These are phyloP conservation scores for Leccinum barrowsii DNA, from an alignment of 768 basidiomycete genomes.

Conservation along the genomic window DNA sequence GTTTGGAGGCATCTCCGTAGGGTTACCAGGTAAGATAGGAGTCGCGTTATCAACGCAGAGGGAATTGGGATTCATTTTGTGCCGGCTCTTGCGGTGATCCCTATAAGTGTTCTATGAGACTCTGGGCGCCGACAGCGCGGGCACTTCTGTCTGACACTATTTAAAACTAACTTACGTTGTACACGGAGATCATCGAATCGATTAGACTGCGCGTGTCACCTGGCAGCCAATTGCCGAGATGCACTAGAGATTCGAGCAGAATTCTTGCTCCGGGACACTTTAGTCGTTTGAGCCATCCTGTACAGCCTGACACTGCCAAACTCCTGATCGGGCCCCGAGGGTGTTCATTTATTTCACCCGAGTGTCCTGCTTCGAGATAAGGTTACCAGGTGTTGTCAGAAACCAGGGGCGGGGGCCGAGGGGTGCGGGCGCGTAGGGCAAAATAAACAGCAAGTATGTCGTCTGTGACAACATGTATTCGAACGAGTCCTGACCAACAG, in stretches of 20 bases:
- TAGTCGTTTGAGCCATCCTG: background rate
- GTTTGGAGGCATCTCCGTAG: constrained; percentile 19
- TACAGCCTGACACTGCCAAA: background rate
- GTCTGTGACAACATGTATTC: too few species aligned
- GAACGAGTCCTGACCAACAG: too few species aligned
- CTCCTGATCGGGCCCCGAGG: background rate
- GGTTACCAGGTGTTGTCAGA: too few species aligned
- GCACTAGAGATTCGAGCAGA: background rate
- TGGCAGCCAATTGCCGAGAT: background rate
- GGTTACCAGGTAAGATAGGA: constrained; percentile 9
- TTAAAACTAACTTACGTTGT: background rate
- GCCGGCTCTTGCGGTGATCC: constrained; percentile 12
- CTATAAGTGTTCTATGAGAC: too few species aligned
- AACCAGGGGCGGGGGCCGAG: too few species aligned
- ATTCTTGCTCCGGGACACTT: background rate
- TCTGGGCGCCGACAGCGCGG: background rate
- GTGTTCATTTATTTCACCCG: background rate
- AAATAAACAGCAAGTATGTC: too few species aligned
- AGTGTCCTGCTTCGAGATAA: background rate
- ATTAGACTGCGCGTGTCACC: background rate
- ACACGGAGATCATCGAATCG: constrained; percentile 1
- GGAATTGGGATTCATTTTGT: constrained; percentile 11
- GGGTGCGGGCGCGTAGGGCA: too few species aligned
- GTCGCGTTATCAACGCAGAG: constrained; percentile 5
- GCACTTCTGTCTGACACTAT: background rate